Evolutionary conservation across 1,284 basidiomycete species (phyloP), one percentile per base, ranked within the genome.

Genomic region (Vanrija sp.): DNA sequence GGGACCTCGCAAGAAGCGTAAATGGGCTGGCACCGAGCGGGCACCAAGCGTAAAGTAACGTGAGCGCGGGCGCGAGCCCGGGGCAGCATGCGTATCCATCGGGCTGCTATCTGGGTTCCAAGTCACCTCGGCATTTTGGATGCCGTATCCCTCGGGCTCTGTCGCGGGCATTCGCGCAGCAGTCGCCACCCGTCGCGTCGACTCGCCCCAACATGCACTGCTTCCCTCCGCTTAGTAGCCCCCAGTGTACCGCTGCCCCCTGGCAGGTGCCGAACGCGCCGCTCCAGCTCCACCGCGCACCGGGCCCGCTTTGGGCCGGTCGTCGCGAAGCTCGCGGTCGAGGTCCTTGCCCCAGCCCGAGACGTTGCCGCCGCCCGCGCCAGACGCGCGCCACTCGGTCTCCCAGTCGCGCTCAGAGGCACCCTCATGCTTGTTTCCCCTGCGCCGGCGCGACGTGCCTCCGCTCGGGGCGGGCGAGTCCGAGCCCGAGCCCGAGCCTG

Each of bases 191-290:
- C 25, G 24, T 25, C 24, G 24, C 9, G 24, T 25, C 24, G 24
- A 25, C 24, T 25, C 24, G 24, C 24, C 4, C 9, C 24, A 4
- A 25, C 24, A 25, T 25, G 24, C 16, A 39, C 38, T 19, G 4
- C 16, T 39, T 39, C 38, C 10, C 9, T 4, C 10, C 10, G 9
- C 47, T 54, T 37, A 64, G 50, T 64, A 64, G 3, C 62, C 62
- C 15, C 62, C 62, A 1, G 49, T 51, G 23, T 64, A 64, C 48
- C 57, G 31, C 50, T 64, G 62, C 24, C 62, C 62, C 20, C 45
- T 53, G 4, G 23, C 48, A 3, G 43, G 22, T 41, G 35, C 14
- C 23, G 25, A n/a, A 20, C 43, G 18, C 45, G 42, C 19, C 50
- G 31, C 35, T 38, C 47, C 45, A 2, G 41, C 27, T 10, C 36